These are phyloP conservation scores for Cyberlindnera maritima DNA, from an alignment of 805 yeast genomes.

Conservation along the genomic window DNA sequence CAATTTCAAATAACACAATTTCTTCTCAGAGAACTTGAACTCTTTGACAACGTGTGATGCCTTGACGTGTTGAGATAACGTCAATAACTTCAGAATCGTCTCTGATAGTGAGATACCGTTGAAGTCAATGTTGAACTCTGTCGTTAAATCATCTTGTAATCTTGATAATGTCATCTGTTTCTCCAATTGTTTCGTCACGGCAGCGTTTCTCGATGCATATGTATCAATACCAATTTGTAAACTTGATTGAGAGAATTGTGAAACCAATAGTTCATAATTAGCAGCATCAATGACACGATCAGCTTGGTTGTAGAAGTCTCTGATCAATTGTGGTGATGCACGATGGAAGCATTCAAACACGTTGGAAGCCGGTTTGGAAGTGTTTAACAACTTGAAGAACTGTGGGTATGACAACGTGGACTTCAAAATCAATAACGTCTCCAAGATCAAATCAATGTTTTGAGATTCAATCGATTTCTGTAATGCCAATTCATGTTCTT, in stretches of 20 bases:
- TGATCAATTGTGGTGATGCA: constrained; percentile 37
- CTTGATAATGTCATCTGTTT: constrained; percentile 43
- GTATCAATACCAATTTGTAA: constrained; percentile 23
- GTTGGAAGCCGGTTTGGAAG: constrained; percentile 37
- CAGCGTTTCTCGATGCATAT: constrained; percentile 30
- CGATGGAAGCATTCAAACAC: constrained; percentile 33
- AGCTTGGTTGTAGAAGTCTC: constrained; percentile 61
- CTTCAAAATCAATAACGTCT: constrained; percentile 51
- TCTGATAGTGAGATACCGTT: constrained; percentile 43
- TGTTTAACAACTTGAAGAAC: constrained; percentile 63
- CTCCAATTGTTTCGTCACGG: constrained; percentile 39
- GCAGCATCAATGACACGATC: constrained; percentile 53
- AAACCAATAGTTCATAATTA: constrained; percentile 34
- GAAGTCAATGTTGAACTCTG: constrained; percentile 40
- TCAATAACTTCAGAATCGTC: constrained; percentile 45
- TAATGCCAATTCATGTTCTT: constrained; percentile 68
- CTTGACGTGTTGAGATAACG: constrained; percentile 45
- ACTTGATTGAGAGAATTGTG: constrained; percentile 13
- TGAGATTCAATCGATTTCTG: constrained; percentile 50
- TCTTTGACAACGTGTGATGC: constrained; percentile 49
- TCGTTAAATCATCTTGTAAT: constrained; percentile 43
- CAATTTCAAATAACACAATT: constrained; percentile 53
- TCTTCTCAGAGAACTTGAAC: constrained; percentile 55
- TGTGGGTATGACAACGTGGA: constrained; percentile 59
- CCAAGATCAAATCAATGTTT: constrained; percentile 49